Base-by-base conservation (phyloP, 1,139 yeast genomes). In the Suhomyces terraborum region DNA sequence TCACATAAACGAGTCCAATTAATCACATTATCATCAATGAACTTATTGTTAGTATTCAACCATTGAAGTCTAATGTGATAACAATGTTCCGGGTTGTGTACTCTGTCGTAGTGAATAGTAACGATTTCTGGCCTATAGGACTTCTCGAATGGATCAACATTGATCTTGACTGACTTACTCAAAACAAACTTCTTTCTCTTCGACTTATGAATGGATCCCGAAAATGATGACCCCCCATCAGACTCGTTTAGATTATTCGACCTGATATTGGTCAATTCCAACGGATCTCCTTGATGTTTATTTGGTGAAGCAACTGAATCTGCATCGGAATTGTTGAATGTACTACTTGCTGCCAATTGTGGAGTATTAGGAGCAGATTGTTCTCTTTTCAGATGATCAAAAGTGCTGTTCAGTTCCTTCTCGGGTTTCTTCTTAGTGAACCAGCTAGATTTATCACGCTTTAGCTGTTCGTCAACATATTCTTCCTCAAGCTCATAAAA, bases 81-180 rank as follows among this genome's bases (percentile, higher is more conserved):
- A 56, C 98, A 91, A 56, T 91, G 95, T 48, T 88, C 95, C 0
- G 98, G 97, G 57, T 91, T 93, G 58, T 89, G 98, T 3, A 89
- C 93, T 41, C 83, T 75, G 59, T 94, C 98, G 55, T 88, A 87
- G 62, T 93, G 98, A 3, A 93, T 89, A 3, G 83, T 81, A 28
- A 91, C 69, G 9, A 82, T 64, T 54, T 94, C 98, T 0, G 87
- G 85, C 43, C 91, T 78, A 58, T 80, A 81, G 0, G 96, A 88
- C 46, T 80, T 76, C 4, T 71, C 69, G 27, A 73, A 67, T 0
- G 94, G 87, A 58, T 93, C 98, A 18, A 88, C 79, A 60, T 93
- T 88, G 53, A 80, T 80, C 40, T 77, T 73, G 29, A 93, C 73
- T 1, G 84, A 73, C 47, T 82, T 71, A 56, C 86, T 79, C 38